Evolutionary conservation across 2,329 filamentous ascomycete species (phyloP).

Genomic region (Balansia obtecta): DNA sequence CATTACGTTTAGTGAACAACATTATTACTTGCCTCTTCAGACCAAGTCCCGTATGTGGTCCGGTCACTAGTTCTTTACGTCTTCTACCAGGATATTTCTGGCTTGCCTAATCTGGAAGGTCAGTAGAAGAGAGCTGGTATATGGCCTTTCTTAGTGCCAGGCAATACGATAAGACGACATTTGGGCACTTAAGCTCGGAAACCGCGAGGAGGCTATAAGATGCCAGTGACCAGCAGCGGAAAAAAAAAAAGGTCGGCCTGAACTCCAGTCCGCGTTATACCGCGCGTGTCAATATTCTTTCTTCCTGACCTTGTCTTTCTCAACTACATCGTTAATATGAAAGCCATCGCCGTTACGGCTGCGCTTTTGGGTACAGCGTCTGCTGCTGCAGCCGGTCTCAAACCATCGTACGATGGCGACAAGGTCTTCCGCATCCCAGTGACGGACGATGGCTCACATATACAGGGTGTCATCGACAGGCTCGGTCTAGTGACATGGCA

Average conservation of each 20-base stretch:
- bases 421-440: slow-evolving; percentile 30
- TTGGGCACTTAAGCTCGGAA: neutral
- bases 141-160: neutral
- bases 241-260: neutral
- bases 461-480: slow-evolving; percentile 21
- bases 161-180: no score
- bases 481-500: slow-evolving; percentile 26
- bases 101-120: neutral
- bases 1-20: no score
- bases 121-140: neutral
- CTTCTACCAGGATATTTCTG: neutral
- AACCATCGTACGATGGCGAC: slow-evolving; percentile 29
- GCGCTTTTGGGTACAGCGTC: neutral
- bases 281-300: no score
- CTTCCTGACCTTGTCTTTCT: no score
- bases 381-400: neutral
- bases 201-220: neutral
- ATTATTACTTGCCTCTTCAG: no score
- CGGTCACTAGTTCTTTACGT: no score
- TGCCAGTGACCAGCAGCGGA: neutral
- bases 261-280: no score
- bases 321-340: neutral
- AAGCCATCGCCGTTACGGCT: neutral
- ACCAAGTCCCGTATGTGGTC: no score
- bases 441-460: slow-evolving; percentile 15